Percentiles rank a stretch among this genome's conserved stretches.
Evolutionary conservation across 2,329 filamentous ascomycete genomes (phyloP).

Genomic region (Aspergillus transmontanensis): DNA sequence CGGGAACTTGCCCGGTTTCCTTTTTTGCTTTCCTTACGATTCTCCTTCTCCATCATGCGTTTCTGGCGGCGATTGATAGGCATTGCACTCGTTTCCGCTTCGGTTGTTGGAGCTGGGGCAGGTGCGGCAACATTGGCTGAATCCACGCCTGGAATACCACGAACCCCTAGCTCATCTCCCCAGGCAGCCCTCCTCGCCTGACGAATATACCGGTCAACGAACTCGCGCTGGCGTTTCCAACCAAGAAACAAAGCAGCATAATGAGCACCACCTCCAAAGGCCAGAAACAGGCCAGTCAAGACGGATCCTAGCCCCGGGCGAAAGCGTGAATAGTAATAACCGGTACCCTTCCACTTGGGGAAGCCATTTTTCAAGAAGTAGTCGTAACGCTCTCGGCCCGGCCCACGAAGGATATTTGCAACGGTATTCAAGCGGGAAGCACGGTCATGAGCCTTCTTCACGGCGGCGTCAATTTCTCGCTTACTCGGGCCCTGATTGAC

Average conservation of each 20-base stretch:
- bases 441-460: conserved; percentile 79
- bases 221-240: conserved; percentile 88
- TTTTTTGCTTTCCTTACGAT: conserved; percentile 65
- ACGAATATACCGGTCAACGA: conserved; percentile 87
- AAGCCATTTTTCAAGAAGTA: conserved; percentile 93
- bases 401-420: conserved; percentile 79
- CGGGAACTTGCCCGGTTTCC: conserved; percentile 35
- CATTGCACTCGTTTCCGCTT: conserved; percentile 54
- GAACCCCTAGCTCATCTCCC: conserved; percentile 74
- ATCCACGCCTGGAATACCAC: conserved; percentile 68
- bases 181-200: conserved; percentile 86
- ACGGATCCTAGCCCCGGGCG: conserved; percentile 87
- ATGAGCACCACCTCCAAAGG: conserved; percentile 81
- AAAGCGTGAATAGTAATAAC: conserved; percentile 97
- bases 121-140: conserved; percentile 42
- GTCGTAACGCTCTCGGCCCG: conserved; percentile 84
- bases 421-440: conserved; percentile 85
- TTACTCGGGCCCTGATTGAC: conserved; percentile 72
- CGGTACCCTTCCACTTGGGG: conserved; percentile 93
- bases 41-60: conserved; percentile 83
- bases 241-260: conserved; percentile 82
- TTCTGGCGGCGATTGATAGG: conserved; percentile 83
- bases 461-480: conserved; percentile 73
- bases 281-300: conserved; percentile 76
- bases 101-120: conserved; percentile 32